phyloP scores from a whole-genome alignment of 257 asterid species.

The Echites panduratus region DNA sequence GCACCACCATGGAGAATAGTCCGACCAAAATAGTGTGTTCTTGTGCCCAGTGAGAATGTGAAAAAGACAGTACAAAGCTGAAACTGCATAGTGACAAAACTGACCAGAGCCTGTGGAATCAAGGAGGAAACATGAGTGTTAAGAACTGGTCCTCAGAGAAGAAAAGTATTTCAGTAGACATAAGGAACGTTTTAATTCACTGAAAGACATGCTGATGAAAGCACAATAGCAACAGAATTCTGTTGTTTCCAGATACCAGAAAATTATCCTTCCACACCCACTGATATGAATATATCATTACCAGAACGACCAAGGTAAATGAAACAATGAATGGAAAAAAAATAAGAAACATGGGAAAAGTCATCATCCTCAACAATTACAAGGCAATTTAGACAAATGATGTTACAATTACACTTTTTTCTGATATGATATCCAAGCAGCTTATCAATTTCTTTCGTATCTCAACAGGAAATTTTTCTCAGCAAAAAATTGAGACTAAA shows the following conservation, averaged over 20 bases:
- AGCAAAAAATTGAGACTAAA: neutral
- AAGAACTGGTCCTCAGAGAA: neutral
- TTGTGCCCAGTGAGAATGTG: conserved; percentile 93
- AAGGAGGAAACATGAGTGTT: neutral
- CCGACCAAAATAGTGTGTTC: conserved; percentile 95
- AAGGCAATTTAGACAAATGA: neutral
- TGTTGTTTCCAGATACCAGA: neutral
- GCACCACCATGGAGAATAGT: conserved; percentile 99
- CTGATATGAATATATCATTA: neutral
- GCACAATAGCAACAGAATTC: neutral
- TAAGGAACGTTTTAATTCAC: neutral
- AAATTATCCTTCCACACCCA: neutral
- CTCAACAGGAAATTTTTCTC: neutral
- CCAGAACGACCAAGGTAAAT: neutral
- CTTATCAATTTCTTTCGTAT: neutral
- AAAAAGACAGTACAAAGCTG: conserved; percentile 93
- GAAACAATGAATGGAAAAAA: neutral
- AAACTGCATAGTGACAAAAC: conserved; percentile 95
- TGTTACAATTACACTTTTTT: neutral
- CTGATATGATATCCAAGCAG: neutral
- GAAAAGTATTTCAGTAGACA: neutral
- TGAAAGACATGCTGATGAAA: neutral
- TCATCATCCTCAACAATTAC: neutral
- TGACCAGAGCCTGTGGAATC: conserved; percentile 70
- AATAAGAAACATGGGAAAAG: neutral